Percentiles rank a stretch among this genome's conserved stretches.
Evolutionary conservation across 257 asterid genomes (phyloP).

Genomic region (Penstemon newberryi): DNA sequence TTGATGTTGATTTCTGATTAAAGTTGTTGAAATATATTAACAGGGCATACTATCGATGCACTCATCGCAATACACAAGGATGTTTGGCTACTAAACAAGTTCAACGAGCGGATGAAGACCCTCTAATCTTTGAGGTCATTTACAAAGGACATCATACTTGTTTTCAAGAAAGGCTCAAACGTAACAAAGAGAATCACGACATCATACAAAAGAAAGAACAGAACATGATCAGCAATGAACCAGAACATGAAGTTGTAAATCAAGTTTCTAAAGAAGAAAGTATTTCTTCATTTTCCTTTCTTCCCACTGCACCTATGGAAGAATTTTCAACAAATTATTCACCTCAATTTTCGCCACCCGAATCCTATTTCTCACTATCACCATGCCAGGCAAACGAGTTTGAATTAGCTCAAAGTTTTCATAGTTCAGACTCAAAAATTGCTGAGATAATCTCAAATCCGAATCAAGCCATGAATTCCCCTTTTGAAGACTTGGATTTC

Average conservation of each 20-base stretch:
- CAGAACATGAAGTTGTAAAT: conserved; percentile 35
- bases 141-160: conserved; percentile 63
- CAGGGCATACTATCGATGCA: conserved; percentile 74
- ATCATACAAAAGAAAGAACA: conserved; percentile 19
- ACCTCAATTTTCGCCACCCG: conserved; percentile 48
- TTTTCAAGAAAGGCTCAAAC: conserved; percentile 36
- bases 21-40: background rate
- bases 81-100: conserved; percentile 70
- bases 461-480: conserved; percentile 40
- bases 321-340: conserved; percentile 30
- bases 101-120: conserved; percentile 46
- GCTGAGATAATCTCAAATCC: conserved; percentile 54
- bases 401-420: conserved; percentile 33
- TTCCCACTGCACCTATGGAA: conserved; percentile 27
- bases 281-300: conserved; percentile 44
- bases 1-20: background rate
- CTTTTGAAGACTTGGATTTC: conserved; percentile 42
- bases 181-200: conserved; percentile 21
- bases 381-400: conserved; percentile 36
- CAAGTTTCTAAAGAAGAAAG: conserved; percentile 24
- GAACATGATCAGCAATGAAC: conserved; percentile 12
- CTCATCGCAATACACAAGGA: conserved; percentile 52
- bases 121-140: conserved; percentile 37
- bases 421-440: conserved; percentile 41
- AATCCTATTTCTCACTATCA: conserved; percentile 41